A percentile compares a stretch with the other conserved stretches of the same genome.
These are phyloP conservation scores for Sclerotinia nivalis DNA, from an alignment of 2,329 filamentous ascomycete species.

Conservation along the genomic window DNA sequence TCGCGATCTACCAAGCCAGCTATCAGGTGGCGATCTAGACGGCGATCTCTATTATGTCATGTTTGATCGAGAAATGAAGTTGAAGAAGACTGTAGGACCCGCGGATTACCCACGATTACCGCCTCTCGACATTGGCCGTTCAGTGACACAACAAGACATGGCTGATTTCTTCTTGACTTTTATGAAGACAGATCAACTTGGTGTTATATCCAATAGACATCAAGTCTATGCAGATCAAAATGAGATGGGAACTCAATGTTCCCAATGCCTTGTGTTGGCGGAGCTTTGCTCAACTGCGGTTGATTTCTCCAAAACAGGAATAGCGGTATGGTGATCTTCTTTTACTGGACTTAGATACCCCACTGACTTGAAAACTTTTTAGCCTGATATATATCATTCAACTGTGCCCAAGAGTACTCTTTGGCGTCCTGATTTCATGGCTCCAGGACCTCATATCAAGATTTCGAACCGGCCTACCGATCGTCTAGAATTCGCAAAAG, in stretches of 20 bases:
- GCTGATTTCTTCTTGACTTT: constrained; percentile 79
- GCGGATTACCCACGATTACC: constrained; percentile 67
- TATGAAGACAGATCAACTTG: constrained; percentile 67
- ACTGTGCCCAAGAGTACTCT: constrained; percentile 35
- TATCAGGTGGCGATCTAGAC: constrained; percentile 81
- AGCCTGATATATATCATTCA: constrained; percentile 34
- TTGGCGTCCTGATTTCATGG: constrained; percentile 55
- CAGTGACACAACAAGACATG: constrained; percentile 66
- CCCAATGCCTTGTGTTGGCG: constrained; percentile 56
- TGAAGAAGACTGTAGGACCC: constrained; percentile 50
- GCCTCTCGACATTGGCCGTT: constrained; percentile 59
- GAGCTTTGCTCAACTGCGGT: constrained; percentile 69
- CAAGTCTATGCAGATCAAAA: constrained; percentile 63
- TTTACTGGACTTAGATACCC: neutral
- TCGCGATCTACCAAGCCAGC: constrained; percentile 74
- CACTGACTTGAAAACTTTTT: neutral
- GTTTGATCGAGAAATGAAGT: constrained; percentile 60
- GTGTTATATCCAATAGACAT: constrained; percentile 65
- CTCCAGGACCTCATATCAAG: constrained; percentile 47
- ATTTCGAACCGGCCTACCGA: constrained; percentile 44
- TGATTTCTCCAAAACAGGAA: constrained; percentile 75
- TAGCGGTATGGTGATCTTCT: constrained; percentile 46
- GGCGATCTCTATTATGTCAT: constrained; percentile 82
- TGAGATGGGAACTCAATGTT: constrained; percentile 51
- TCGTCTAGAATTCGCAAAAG: constrained; percentile 6